Conservation (phyloP, 2,329 filamentous ascomycete species). For the Clonostachys byssicola region DNA sequence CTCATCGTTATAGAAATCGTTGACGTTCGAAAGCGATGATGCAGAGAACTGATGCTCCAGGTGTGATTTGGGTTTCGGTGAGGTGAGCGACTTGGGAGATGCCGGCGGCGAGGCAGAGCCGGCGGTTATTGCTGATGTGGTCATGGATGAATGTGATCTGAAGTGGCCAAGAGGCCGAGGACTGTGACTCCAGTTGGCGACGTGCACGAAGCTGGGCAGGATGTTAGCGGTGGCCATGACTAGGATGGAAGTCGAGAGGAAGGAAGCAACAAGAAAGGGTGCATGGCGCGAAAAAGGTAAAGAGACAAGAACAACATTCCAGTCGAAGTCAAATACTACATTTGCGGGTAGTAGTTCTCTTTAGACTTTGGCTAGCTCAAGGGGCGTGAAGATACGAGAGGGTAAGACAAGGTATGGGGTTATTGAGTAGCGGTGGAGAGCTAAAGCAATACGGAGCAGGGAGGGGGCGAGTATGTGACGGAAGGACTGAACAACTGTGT, state of each 20-base stretch:
- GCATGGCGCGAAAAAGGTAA: no score
- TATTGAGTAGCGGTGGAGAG: background rate
- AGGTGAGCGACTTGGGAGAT: background rate
- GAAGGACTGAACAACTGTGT: background rate
- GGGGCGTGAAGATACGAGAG: background rate
- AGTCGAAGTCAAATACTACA: no score
- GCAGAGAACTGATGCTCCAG: constrained; percentile 19
- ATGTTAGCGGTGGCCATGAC: constrained; percentile 8
- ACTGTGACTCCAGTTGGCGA: constrained; percentile 42
- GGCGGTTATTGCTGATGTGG: constrained; percentile 13
- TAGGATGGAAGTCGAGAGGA: background rate
- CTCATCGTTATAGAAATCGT: constrained; percentile 47
- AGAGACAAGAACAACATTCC: no score
- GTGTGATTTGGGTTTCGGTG: background rate
- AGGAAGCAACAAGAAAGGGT: no score
- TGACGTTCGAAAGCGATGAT: constrained; percentile 21
- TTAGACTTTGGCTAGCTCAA: no score
- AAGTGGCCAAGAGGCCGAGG: constrained; percentile 36
- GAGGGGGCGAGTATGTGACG: background rate
- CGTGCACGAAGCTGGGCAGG: constrained; percentile 43
- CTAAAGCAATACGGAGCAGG: background rate
- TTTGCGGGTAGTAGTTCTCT: no score
- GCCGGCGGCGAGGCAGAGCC: background rate
- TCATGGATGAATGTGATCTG: constrained; percentile 48
- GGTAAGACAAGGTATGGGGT: constrained; percentile 1